phyloP scores from a whole-genome alignment of 1,284 basidiomycete species.

The Leccinum subrobustum region DNA sequence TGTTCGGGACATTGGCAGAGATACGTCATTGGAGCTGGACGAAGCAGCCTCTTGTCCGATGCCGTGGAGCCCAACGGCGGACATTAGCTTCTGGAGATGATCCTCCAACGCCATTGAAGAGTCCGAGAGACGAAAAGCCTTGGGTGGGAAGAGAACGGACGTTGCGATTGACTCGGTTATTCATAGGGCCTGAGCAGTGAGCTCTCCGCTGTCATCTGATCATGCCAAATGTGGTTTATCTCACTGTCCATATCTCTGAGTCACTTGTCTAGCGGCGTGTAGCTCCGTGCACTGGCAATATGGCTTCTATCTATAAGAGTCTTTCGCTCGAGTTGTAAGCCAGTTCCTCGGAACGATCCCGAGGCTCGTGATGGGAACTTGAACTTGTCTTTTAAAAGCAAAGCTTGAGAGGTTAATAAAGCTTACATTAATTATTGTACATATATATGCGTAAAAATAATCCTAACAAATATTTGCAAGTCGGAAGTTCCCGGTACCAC shows the following conservation, averaged over 20 bases:
- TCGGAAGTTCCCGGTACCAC: constrained; percentile 31
- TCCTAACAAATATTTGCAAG: constrained; percentile 4
- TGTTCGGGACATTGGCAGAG: constrained; percentile 3
- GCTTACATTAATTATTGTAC: neutral
- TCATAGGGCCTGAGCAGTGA: neutral
- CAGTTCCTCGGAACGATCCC: neutral
- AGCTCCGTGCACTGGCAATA: neutral
- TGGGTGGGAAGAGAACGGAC: constrained; percentile 3
- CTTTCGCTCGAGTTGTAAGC: neutral
- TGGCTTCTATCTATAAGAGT: neutral
- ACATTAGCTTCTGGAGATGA: constrained; percentile 15
- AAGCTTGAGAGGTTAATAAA: neutral
- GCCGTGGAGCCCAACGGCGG: constrained; percentile 6
- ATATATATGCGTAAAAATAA: constrained; percentile 5
- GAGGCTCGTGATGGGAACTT: neutral
- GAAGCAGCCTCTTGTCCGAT: constrained; percentile 4
- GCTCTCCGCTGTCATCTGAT: constrained; percentile 10
- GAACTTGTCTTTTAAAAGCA: neutral
- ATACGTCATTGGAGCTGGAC: constrained; percentile 27
- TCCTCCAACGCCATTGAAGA: constrained; percentile 9
- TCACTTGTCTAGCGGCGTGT: no score
- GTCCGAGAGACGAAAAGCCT: neutral
- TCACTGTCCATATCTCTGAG: neutral
- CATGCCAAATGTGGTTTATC: neutral
- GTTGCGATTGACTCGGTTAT: neutral